A percentile compares a stretch with the other conserved stretches of the same genome.
phyloP scores from a whole-genome alignment of 495 filamentous ascomycete species.

The Thermochaetoides thermophila region DNA sequence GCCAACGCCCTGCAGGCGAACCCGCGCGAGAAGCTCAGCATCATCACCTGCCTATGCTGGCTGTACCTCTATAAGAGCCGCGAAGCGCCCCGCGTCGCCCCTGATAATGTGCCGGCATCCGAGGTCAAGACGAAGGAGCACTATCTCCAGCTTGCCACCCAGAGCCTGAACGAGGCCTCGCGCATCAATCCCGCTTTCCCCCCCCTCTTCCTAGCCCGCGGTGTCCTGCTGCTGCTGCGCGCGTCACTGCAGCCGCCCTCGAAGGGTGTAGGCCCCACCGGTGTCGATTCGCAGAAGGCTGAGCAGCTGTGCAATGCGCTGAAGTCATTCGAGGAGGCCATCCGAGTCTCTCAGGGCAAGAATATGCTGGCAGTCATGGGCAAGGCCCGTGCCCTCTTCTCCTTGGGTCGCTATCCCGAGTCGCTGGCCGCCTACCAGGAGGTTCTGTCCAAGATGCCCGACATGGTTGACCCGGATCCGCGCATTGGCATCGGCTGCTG shows the following conservation, averaged over 20 bases:
- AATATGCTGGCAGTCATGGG: constrained; percentile 88
- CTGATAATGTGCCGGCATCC: constrained; percentile 41
- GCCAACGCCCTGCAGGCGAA: constrained; percentile 55
- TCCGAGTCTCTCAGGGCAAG: constrained; percentile 61
- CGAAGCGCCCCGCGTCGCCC: constrained; percentile 64
- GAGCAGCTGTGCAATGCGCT: constrained; percentile 68
- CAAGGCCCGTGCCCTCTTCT: constrained; percentile 69
- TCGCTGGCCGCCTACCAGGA: constrained; percentile 76
- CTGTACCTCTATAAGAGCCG: constrained; percentile 83
- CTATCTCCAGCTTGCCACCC: constrained; percentile 82
- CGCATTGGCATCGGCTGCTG: constrained; percentile 90
- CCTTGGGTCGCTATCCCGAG: constrained; percentile 67
- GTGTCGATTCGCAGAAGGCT: constrained; percentile 57
- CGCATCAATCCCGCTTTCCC: constrained; percentile 86
- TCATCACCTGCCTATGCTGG: constrained; percentile 80
- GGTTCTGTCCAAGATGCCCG: constrained; percentile 66
- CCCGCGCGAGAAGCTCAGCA: constrained; percentile 70
- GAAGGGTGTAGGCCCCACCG: constrained; percentile 46
- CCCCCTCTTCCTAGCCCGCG: constrained; percentile 79
- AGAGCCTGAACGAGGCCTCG: constrained; percentile 80
- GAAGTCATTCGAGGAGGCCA: constrained; percentile 87
- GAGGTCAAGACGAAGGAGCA: constrained; percentile 82
- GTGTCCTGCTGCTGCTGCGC: constrained; percentile 74
- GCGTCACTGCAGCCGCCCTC: constrained; percentile 69
- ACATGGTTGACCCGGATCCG: constrained; percentile 86